phyloP scores from a whole-genome alignment of 345 rosid species.

The Chamaenerion angustifolium region DNA sequence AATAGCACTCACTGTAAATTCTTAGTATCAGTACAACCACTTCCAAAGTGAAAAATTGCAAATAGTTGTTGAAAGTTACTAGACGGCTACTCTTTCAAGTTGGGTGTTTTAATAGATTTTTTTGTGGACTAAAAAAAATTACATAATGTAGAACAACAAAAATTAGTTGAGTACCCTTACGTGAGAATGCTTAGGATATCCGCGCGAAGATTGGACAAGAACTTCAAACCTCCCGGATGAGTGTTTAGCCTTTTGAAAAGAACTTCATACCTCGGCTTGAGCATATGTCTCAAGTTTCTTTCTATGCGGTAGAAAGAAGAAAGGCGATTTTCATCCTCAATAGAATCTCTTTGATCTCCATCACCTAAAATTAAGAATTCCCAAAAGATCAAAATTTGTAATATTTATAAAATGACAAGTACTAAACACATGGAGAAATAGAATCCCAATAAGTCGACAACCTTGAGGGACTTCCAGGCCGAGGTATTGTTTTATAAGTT shows the following conservation, averaged over 20 bases:
- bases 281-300: conserved; percentile 65
- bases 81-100: no score
- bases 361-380: conserved; percentile 20
- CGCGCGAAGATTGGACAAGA: conserved; percentile 63
- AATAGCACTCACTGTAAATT: no score
- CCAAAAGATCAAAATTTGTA: conserved; percentile 6
- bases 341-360: conserved; percentile 19
- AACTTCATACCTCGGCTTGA: conserved; percentile 61
- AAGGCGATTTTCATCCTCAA: conserved; percentile 32
- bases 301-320: conserved; percentile 71
- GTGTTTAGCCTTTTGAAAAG: conserved; percentile 80
- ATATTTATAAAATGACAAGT: not conserved
- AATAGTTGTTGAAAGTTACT: no score
- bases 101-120: no score
- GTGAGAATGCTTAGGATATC: conserved; percentile 55
- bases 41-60: no score
- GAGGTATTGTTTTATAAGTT: conserved; percentile 74
- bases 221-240: conserved; percentile 74
- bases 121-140: not conserved
- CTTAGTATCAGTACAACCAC: no score
- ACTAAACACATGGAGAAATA: not conserved
- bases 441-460: conserved; percentile 9
- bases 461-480: conserved; percentile 47
- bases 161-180: conserved; percentile 28
- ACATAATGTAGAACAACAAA: conserved; percentile 1